phyloP scores from a whole-genome alignment of 352 stramenopile species.

The Globisporangium recalcitrans region DNA sequence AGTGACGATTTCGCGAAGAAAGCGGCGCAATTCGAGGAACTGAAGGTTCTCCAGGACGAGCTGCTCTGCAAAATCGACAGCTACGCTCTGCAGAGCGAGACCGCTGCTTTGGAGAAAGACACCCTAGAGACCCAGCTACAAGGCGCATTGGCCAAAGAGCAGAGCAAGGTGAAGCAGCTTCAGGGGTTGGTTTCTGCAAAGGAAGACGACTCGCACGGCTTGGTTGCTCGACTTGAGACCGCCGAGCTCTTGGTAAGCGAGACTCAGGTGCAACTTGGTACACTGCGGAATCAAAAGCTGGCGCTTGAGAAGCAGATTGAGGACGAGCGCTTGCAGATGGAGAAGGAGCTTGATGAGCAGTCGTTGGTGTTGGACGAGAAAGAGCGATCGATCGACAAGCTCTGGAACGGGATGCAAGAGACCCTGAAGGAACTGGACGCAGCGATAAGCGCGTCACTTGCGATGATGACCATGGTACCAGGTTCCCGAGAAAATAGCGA shows the following conservation, averaged over 20 bases:
- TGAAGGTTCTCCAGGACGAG: constrained; percentile 66
- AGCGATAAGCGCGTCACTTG: constrained; percentile 17
- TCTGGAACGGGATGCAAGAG: constrained; percentile 24
- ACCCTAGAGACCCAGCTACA: constrained; percentile 24
- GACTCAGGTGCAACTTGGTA: constrained; percentile 15
- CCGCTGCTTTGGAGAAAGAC: constrained; percentile 23
- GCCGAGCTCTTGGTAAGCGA: constrained; percentile 8
- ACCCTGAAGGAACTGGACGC: constrained; percentile 32
- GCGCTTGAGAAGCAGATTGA: constrained; percentile 19
- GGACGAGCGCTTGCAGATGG: constrained; percentile 15
- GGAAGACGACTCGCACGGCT: constrained; percentile 3
- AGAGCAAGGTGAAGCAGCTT: constrained; percentile 8
- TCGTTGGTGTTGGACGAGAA: constrained; percentile 14
- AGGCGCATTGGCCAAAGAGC: constrained; percentile 18
- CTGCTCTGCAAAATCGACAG: constrained; percentile 54
- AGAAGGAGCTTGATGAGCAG: constrained; percentile 18
- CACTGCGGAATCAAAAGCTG: constrained; percentile 12
- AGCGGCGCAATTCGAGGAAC: constrained; percentile 43
- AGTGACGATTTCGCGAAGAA: constrained; percentile 20
- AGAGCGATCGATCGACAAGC: constrained; percentile 12
- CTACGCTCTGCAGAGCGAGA: constrained; percentile 28
- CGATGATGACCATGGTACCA: constrained; percentile 8
- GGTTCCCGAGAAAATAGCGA: no score
- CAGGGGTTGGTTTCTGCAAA: not conserved
- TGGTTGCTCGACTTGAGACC: constrained; percentile 13